Base-by-base conservation (phyloP, 208 protist genomes). In the Trypanosoma rangeli region DNA sequence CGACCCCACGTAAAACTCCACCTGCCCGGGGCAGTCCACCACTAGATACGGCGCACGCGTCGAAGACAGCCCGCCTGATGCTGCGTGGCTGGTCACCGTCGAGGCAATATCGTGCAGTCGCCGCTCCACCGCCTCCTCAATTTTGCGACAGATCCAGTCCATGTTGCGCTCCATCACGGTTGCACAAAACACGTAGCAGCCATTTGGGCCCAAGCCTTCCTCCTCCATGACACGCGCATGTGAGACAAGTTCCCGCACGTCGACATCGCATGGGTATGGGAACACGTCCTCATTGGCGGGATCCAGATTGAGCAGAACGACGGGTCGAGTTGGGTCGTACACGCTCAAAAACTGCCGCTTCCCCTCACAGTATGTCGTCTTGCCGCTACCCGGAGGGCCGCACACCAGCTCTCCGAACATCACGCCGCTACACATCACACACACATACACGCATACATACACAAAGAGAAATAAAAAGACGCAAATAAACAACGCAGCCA, bases 1-100 rank as follows among this genome's bases (percentile, higher is more conserved):
- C 64, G 98, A 86, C 77, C 99, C 92, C 26, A 98, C 87, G 75
- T 99, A 99, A 35, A 99, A 96, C 84, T 99, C 98, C 16, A 99
- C 97, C 83, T 99, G 99, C 9, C 99, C 99, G 0, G 99, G 99
- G 69, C 90, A 98, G 86, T 99, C 99, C 53, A 99, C 95, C 35
- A 99, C 73, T 12, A 99, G 63, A 70, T 98, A 92, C 49, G 92
- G 95, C 20, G 82, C 78, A 18, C 83, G 77, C 33, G 54, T 62
- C 10, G n/a, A 52, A 54, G 37, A 37, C 10, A 59, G 59, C n/a
- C 79, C 49, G 46, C 50, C 61, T 66, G 31, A 8, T 16, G 55
- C 49, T 28, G 15, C 35, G 22, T 2, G 59, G 22, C 44, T 57
- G 31, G 37, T 15, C 20, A 54, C n/a, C 22, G 63, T 37, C 18